phyloP scores from a whole-genome alignment of 2,329 filamentous ascomycete species.

The Chaetomium olivaceum region DNA sequence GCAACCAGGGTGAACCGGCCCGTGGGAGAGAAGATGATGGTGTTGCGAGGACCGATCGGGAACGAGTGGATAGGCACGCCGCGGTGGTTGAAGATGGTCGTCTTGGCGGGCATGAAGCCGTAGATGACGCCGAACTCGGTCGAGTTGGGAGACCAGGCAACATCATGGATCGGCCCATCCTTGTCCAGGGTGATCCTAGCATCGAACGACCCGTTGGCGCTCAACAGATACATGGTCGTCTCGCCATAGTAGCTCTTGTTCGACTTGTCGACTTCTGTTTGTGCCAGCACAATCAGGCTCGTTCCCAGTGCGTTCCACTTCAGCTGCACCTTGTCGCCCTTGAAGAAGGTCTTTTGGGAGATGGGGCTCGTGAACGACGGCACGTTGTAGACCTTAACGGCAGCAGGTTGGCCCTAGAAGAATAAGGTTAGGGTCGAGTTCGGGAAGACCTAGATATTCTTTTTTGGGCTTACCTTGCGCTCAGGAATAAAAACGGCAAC shows the following conservation, averaged over 20 bases:
- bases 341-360: slow-evolving; percentile 98
- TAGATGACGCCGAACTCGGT: slow-evolving; percentile 98
- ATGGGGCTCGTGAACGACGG: slow-evolving; percentile 80
- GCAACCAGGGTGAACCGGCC: slow-evolving; percentile 92
- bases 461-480: slow-evolving; percentile 68
- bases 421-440: slow-evolving; percentile 2
- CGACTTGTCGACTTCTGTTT: slow-evolving; percentile 96
- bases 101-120: slow-evolving; percentile 98
- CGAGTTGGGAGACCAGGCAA: slow-evolving; percentile 96
- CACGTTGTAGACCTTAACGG: slow-evolving; percentile 92
- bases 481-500: slow-evolving; percentile 95
- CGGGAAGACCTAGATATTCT: not conserved
- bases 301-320: slow-evolving; percentile 97
- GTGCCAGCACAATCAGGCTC: slow-evolving; percentile 87
- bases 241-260: slow-evolving; percentile 99
- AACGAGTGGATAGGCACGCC: slow-evolving; percentile 83
- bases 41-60: slow-evolving; percentile 85
- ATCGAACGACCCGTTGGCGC: slow-evolving; percentile 87
- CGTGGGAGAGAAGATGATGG: slow-evolving; percentile 89
- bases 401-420: slow-evolving; percentile 79
- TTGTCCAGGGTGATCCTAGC: slow-evolving; percentile 91
- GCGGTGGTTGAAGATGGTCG: slow-evolving; percentile 92
- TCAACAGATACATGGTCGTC: slow-evolving; percentile 93
- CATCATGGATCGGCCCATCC: slow-evolving; percentile 92
- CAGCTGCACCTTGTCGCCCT: slow-evolving; percentile 97